Evolutionary conservation across 768 basidiomycete genomes (phyloP).

Genomic region (Amanita thiersii): DNA sequence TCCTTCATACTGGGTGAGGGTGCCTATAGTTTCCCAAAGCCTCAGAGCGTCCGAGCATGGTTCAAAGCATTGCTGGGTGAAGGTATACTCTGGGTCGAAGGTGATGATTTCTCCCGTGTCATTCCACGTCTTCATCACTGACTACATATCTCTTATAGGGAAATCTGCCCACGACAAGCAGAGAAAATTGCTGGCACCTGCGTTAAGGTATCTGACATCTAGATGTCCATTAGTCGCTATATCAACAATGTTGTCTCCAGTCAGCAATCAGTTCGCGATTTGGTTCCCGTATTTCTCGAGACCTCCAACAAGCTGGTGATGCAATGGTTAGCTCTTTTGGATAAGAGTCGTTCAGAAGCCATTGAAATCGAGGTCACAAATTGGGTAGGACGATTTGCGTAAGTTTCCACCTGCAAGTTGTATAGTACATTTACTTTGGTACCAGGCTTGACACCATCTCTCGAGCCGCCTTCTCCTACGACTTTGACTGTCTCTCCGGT

Average conservation of each 20-base stretch:
- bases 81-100: constrained; percentile 63
- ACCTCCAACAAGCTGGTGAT: constrained; percentile 43
- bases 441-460: constrained; percentile 50
- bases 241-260: constrained; percentile 14
- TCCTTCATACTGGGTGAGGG: constrained; percentile 46
- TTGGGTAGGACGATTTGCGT: constrained; percentile 59
- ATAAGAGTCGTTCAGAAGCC: constrained; percentile 28
- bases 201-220: constrained; percentile 37
- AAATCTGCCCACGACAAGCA: constrained; percentile 51
- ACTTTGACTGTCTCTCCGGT: constrained; percentile 49
- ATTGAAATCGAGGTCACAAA: constrained; percentile 45
- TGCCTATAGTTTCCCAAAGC: constrained; percentile 54
- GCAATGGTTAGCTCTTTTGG: constrained; percentile 42
- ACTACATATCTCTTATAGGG: constrained; percentile 22
- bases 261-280: constrained; percentile 42
- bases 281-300: constrained; percentile 46
- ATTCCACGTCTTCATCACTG: neutral
- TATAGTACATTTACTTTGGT: constrained; percentile 7
- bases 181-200: constrained; percentile 42
- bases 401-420: constrained; percentile 14
- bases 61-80: constrained; percentile 53
- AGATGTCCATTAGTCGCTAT: constrained; percentile 2
- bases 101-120: constrained; percentile 17
- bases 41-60: constrained; percentile 55
- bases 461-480: constrained; percentile 55